Base-by-base conservation (phyloP, 2,329 filamentous ascomycete genomes). In the Aspergillus aculeatus region DNA sequence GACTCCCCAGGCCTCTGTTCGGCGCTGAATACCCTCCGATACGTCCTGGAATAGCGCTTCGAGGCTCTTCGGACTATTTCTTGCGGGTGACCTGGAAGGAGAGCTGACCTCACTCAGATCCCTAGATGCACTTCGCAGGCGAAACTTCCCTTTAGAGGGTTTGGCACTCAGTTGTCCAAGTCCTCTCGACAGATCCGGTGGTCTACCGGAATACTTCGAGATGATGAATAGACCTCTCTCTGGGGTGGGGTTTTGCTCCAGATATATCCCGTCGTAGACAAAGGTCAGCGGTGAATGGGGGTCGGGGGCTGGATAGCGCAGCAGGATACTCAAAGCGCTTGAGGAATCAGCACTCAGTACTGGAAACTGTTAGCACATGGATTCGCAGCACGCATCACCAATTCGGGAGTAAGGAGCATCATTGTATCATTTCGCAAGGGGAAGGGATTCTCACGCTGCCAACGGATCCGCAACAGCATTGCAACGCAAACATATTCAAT, bases 401-500 rank as follows among this genome's bases (percentile, higher is more conserved):
- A 16, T 44, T 3, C n/a, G 38, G 14, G 7, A 19, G 16, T 44
- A 44, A 21, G 47, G 44, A 5, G 6, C 23, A 19, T 53, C 23
- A 60, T 59, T 26, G 21, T 9, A n/a, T 23, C 50, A 16, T 41
- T 31, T 21, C 32, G 77, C 14, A 7, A 50, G 47, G 48, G n/a
- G 35, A 47, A 6, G 31, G n/a, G 24, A 11, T 24, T 68, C 89
- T 80, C 78, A 95, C 91, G 79, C 67, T 93, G 86, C 93, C 93
- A 97, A 58, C 94, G 86, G 67, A 98, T 92, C 54, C 95, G 86
- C 50, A 99, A 81, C 24, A 99, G 81, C 93, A 99, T 98, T 5
- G 92, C 89, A 54, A 97, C 87, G 67, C 93, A 97, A n/a, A 97
- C 88, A 57, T 95, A 83, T 70, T 98, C 92, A 66, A 98, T 86